Conservation (phyloP, 148 eudicot species). For the Bassia scoparia region DNA sequence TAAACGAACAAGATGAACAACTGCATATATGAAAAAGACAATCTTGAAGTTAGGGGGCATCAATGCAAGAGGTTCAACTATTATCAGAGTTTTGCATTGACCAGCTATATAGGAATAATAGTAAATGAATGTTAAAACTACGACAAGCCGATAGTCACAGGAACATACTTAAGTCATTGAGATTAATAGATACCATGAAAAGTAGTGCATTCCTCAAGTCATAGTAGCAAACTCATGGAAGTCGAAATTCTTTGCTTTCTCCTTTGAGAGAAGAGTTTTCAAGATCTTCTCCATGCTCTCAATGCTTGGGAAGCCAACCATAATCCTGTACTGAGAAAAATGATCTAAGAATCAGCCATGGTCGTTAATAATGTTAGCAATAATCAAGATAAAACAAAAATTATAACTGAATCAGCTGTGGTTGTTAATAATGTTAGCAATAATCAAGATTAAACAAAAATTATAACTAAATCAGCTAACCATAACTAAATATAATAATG, state of each 20-base stretch:
- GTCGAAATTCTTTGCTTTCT: constrained; percentile 62
- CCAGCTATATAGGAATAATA: constrained; percentile 17
- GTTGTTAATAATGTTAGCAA: no score
- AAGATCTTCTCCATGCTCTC: constrained; percentile 80
- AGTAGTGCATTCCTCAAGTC: constrained; percentile 94
- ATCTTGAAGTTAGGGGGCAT: no score
- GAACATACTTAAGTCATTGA: not conserved
- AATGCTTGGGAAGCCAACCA: constrained; percentile 81
- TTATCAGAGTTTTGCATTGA: no score
- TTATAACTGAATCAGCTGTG: no score
- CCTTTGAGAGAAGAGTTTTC: constrained; percentile 74
- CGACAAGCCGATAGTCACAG: not conserved
- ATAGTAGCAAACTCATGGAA: constrained; percentile 78
- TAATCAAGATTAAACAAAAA: no score
- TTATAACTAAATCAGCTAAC: no score
- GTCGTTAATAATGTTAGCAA: no score
- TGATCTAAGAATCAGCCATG: constrained; percentile 4
- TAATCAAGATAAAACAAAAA: no score
- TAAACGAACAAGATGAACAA: no score
- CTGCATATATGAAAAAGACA: no score
- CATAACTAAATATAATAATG: no score
- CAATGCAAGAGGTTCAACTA: no score
- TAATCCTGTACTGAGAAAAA: constrained; percentile 49
- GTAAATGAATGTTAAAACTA: constrained; percentile 10
- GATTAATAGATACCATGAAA: constrained; percentile 46